A percentile compares a stretch with the other conserved stretches of the same genome.
Evolutionary conservation across 345 rosid species (phyloP).

Genomic region (Pseudoturritis turrita): DNA sequence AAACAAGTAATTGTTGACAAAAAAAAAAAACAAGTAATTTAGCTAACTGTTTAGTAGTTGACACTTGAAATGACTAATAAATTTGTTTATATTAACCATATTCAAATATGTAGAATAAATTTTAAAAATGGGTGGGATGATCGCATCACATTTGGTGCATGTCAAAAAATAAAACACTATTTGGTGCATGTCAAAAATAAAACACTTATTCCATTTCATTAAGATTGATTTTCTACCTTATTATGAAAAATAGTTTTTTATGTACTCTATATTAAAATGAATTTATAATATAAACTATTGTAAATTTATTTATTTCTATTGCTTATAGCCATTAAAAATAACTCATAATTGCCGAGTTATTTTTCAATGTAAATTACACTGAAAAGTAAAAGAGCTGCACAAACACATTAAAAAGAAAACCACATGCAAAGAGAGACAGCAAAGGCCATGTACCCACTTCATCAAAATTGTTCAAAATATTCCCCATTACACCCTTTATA

Average conservation of each 20-base stretch:
- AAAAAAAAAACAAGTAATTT: too few relatives aligned
- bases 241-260: too few relatives aligned
- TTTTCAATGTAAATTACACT: background rate
- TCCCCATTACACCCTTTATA: slow-evolving; percentile 13
- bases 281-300: background rate
- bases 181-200: background rate
- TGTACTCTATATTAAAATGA: background rate
- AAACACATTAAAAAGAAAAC: background rate
- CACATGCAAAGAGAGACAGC: slow-evolving; percentile 10
- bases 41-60: background rate
- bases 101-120: background rate
- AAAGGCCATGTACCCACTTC: slow-evolving; percentile 10
- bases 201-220: background rate
- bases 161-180: background rate
- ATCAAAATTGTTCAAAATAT: slow-evolving; percentile 32
- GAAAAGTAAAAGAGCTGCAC: slow-evolving; percentile 15
- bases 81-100: background rate
- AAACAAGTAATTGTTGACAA: too few relatives aligned
- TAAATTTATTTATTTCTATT: slow-evolving; percentile 5
- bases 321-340: slow-evolving; percentile 4
- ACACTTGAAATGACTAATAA: background rate
- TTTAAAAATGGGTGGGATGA: background rate
- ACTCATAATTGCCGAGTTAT: background rate
- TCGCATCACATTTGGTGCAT: background rate
- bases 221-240: background rate